A percentile compares a stretch with the other conserved stretches of the same genome.
These are phyloP conservation scores for Beta lomatogona DNA, from an alignment of 179 eudicot genomes.

Conservation along the genomic window DNA sequence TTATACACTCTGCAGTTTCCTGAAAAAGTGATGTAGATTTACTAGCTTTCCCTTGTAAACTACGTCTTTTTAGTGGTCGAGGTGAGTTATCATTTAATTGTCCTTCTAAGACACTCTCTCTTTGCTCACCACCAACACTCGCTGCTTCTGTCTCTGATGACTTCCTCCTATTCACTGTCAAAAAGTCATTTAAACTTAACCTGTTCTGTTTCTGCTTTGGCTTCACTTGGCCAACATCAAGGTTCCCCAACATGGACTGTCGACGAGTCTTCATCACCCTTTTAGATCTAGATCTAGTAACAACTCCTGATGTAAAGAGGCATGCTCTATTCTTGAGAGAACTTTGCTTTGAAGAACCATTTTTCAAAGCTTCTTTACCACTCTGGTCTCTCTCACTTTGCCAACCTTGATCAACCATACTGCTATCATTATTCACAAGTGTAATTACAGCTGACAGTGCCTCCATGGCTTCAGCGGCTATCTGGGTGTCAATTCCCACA, in stretches of 20 bases:
- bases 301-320: slow-evolving; percentile 30
- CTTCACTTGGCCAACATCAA: slow-evolving; percentile 22
- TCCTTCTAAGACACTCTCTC: slow-evolving; percentile 19
- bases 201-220: slow-evolving; percentile 29
- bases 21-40: slow-evolving; percentile 41
- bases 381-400: slow-evolving; percentile 24
- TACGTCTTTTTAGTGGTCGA: slow-evolving; percentile 33
- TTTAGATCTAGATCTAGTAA: slow-evolving; percentile 41
- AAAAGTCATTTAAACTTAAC: slow-evolving; percentile 18
- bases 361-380: slow-evolving; percentile 27
- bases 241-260: slow-evolving; percentile 25
- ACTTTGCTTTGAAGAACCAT: slow-evolving; percentile 24
- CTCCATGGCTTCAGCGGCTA: slow-evolving; percentile 99
- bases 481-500: slow-evolving; percentile 83
- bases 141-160: slow-evolving; percentile 19
- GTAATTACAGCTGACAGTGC: slow-evolving; percentile 48
- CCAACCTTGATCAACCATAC: slow-evolving; percentile 28
- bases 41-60: slow-evolving; percentile 28
- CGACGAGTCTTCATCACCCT: slow-evolving; percentile 29
- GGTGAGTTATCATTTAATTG: slow-evolving; percentile 6
- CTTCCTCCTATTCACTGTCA: slow-evolving; percentile 24
- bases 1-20: slow-evolving; percentile 43
- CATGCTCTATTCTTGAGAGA: slow-evolving; percentile 29
- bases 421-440: slow-evolving; percentile 27
- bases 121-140: slow-evolving; percentile 25